Base-by-base conservation (phyloP, 768 basidiomycete species). In the Lentinula edodes region DNA sequence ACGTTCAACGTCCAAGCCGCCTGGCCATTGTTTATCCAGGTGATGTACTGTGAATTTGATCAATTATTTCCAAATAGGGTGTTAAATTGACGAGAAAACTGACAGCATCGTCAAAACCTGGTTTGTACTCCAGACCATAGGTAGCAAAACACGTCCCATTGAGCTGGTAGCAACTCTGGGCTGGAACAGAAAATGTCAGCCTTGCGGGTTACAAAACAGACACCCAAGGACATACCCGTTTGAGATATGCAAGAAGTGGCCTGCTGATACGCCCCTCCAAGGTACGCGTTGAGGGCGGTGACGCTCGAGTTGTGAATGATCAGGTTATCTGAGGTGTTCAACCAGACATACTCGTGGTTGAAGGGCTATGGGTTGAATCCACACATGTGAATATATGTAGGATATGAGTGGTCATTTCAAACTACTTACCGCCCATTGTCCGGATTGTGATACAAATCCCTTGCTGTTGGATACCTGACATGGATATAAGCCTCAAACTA, bases 11-110 rank as follows among this genome's bases (percentile, higher is more conserved):
- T 87, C 88, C 87, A 89, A 7, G 82, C 76, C 4, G 74, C 70
- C 58, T 80, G 75, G 62, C 72, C 78, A 56, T 86, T 73, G 66
- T 78, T 86, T 59, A 90, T 80, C 89, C 89, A 90, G 20, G 84
- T 83, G 62, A 90, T 86, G 65, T 90, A 91, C 46, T 70, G 52
- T 56, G 23, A 18, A n/a, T 1, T 66, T 77, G 61, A 76, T 69
- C 62, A 83, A 80, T 61, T 78, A 80, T 10, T 81, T 83, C 48
- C 35, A 42, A 20, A 1, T 28, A 28, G 28, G 28, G 28, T 52
- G 52, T n/a, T 35, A 12, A 12, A n/a, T 46, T 35, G 73, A 76
- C 1, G 69, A 64, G 62, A 63, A 67, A 34, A 10, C 78, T 75
- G n/a, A 72, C 70, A 15, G 70, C 78, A 45, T 71, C 69, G 55